These are phyloP conservation scores for Psidium guajava DNA, from an alignment of 345 rosid genomes.

Conservation along the genomic window DNA sequence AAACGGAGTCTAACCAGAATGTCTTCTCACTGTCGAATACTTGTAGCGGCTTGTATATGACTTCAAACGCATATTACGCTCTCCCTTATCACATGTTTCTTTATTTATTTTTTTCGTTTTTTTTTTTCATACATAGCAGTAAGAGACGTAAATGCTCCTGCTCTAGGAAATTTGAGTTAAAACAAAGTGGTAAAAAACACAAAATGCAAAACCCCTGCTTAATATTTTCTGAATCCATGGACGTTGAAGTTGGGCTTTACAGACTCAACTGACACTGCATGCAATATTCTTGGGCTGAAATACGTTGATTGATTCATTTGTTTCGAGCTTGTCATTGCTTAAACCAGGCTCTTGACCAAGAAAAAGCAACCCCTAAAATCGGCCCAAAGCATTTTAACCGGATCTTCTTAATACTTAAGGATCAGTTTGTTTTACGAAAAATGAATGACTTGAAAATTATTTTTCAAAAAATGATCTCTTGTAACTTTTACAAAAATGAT, in stretches of 20 bases:
- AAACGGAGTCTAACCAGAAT: not conserved
- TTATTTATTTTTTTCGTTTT: not conserved
- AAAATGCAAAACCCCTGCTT: not conserved
- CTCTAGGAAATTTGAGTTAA: not conserved
- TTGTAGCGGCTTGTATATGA: not conserved
- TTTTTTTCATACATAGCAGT: not conserved
- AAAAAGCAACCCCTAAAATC: not conserved
- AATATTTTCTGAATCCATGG: not conserved
- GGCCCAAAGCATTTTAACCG: not conserved
- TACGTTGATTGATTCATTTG: not conserved
- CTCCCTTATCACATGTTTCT: not conserved
- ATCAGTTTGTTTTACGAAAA: too few species aligned
- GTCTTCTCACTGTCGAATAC: not conserved
- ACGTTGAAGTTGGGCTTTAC: not conserved
- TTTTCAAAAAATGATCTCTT: too few species aligned
- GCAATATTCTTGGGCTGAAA: not conserved
- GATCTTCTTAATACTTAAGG: not conserved
- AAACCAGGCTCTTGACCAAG: not conserved
- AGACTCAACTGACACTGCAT: not conserved
- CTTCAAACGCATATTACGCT: not conserved
- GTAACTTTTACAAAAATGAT: too few species aligned
- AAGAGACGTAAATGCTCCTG: not conserved
- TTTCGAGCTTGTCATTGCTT: not conserved
- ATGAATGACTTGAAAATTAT: too few species aligned
- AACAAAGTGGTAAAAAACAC: not conserved